These are phyloP conservation scores for Lolium perenne DNA, from an alignment of 176 grass and related monocot species.

Conservation along the genomic window DNA sequence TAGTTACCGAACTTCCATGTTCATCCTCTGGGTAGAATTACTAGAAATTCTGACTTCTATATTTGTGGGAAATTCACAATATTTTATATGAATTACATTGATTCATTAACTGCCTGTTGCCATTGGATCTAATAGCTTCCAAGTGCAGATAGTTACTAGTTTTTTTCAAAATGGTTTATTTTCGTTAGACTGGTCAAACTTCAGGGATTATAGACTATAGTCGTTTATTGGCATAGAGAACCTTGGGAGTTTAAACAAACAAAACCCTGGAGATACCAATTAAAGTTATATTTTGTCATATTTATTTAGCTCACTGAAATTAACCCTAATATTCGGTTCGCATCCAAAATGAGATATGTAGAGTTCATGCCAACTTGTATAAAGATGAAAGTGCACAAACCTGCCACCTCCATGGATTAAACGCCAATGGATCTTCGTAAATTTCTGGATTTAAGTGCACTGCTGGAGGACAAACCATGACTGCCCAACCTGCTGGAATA, in stretches of 20 bases:
- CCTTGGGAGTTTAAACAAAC: constrained; percentile 16
- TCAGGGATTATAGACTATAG: not conserved
- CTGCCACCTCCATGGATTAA: constrained; percentile 91
- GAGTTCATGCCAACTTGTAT: not conserved
- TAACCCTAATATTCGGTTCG: not conserved
- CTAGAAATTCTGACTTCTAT: not conserved
- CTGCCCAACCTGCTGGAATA: constrained; percentile 83
- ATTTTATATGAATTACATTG: not conserved
- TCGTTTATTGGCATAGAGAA: not conserved
- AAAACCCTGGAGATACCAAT: constrained; percentile 1
- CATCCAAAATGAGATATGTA: not conserved
- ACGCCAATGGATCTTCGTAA: constrained; percentile 76
- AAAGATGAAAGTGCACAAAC: constrained; percentile 48
- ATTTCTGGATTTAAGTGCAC: constrained; percentile 81
- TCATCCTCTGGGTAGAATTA: constrained; percentile 11
- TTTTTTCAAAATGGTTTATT: not conserved
- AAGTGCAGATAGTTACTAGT: not conserved
- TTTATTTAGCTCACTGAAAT: not conserved
- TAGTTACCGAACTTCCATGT: constrained; percentile 34
- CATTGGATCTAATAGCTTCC: not conserved
- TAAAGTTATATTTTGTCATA: not conserved
- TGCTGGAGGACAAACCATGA: constrained; percentile 85
- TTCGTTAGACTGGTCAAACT: constrained; percentile 23
- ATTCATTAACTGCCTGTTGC: not conserved
- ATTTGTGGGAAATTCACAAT: not conserved